Evolutionary conservation across 345 rosid genomes (phyloP).

Genomic region (Ceriops zippeliana): DNA sequence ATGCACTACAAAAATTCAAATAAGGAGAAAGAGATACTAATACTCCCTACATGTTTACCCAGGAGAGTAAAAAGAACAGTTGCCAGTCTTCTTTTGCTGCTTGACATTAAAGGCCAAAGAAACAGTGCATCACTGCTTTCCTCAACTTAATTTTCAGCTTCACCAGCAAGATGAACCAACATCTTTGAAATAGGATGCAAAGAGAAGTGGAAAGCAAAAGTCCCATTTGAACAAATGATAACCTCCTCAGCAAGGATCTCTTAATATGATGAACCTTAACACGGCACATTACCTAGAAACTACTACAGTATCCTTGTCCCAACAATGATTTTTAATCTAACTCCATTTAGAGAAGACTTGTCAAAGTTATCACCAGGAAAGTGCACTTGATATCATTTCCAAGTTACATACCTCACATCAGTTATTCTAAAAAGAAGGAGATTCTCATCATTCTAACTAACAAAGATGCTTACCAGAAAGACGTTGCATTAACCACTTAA

Average conservation of each 20-base stretch:
- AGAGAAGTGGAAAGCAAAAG: conserved; percentile 21
- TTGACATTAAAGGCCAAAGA: conserved; percentile 46
- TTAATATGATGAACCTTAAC: conserved; percentile 28
- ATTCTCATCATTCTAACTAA: conserved; percentile 19
- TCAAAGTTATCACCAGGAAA: conserved; percentile 27
- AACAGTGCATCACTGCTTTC: conserved; percentile 45
- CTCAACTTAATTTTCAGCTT: conserved; percentile 50
- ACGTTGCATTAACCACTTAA: neutral
- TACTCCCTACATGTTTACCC: conserved; percentile 69
- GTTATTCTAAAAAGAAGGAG: conserved; percentile 11
- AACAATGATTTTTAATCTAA: conserved; percentile 30
- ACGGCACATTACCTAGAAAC: conserved; percentile 36
- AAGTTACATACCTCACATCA: conserved; percentile 36
- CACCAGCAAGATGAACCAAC: conserved; percentile 46
- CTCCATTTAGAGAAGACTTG: conserved; percentile 21
- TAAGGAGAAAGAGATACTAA: conserved; percentile 50
- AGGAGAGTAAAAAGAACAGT: conserved; percentile 44
- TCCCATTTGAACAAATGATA: conserved; percentile 25
- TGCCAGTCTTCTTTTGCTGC: conserved; percentile 52
- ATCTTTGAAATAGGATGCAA: conserved; percentile 41
- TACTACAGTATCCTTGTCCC: conserved; percentile 18
- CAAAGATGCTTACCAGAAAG: conserved; percentile 15
- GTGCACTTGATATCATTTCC: conserved; percentile 43
- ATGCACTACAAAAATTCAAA: conserved; percentile 40
- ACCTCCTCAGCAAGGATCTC: conserved; percentile 51